phyloP scores from a whole-genome alignment of 352 stramenopile species.

The Phytophthora constricta region DNA sequence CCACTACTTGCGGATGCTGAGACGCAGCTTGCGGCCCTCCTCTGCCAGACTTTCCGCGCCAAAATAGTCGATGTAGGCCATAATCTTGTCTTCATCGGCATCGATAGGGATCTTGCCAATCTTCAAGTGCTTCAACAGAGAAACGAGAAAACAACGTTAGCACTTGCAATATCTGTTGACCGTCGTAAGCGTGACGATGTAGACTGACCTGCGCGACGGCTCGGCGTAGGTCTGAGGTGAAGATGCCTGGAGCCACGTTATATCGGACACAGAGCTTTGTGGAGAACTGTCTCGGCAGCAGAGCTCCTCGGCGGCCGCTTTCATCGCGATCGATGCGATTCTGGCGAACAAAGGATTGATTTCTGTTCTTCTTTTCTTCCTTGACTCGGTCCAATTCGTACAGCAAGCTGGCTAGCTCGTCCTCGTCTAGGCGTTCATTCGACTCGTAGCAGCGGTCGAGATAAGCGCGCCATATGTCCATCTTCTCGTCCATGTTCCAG shows the following conservation, averaged over 20 bases:
- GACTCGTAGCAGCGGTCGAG: conserved; percentile 62
- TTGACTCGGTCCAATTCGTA: conserved; percentile 43
- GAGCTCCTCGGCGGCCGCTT: conserved; percentile 48
- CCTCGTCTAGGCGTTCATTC: conserved; percentile 54
- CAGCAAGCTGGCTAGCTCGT: conserved; percentile 45
- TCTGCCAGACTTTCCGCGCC: conserved; percentile 60
- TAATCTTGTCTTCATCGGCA: conserved; percentile 62
- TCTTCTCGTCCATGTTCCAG: conserved; percentile 58
- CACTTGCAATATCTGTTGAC: too few relatives aligned
- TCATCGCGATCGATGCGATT: conserved; percentile 52
- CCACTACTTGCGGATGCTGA: conserved; percentile 52
- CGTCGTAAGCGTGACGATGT: too few relatives aligned
- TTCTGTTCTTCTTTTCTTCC: conserved; percentile 48
- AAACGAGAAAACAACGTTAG: conserved; percentile 9
- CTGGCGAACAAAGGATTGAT: conserved; percentile 55
- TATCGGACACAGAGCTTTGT: conserved; percentile 83
- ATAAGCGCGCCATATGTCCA: conserved; percentile 66
- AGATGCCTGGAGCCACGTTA: conserved; percentile 72
- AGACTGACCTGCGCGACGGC: conserved; percentile 65
- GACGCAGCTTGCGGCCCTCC: conserved; percentile 67
- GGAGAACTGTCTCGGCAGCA: conserved; percentile 78
- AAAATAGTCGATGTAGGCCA: conserved; percentile 62
- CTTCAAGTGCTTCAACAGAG: conserved; percentile 61
- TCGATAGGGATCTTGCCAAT: conserved; percentile 58
- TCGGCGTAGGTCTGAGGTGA: conserved; percentile 70